Conservation (phyloP, 192 early-diverging fungal genomes). For the Coemansia aciculifera region DNA sequence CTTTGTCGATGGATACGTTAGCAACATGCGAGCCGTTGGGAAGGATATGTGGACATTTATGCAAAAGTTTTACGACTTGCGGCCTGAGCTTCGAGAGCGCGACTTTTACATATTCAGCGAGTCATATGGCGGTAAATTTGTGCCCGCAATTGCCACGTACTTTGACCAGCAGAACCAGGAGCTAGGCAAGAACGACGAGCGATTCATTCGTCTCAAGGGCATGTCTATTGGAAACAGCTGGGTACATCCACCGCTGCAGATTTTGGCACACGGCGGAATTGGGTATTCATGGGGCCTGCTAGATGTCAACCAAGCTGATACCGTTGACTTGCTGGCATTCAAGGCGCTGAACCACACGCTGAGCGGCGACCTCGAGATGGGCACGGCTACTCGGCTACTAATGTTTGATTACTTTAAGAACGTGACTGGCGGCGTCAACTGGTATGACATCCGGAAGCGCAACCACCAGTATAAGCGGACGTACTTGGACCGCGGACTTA, state of each 20-base stretch:
- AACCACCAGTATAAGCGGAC: constrained; percentile 63
- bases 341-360: constrained; percentile 42
- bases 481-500: constrained; percentile 63
- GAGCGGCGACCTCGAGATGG: constrained; percentile 54
- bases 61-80: constrained; percentile 67
- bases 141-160: constrained; percentile 65
- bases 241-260: constrained; percentile 51
- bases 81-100: constrained; percentile 60
- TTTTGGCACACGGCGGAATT: constrained; percentile 43
- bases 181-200: constrained; percentile 17
- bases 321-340: constrained; percentile 49
- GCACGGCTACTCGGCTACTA: constrained; percentile 48
- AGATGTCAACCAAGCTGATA: constrained; percentile 40
- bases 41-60: constrained; percentile 71
- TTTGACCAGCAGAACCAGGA: constrained; percentile 63
- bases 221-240: constrained; percentile 58
- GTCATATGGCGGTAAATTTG: constrained; percentile 71
- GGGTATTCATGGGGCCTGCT: constrained; percentile 50
- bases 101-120: constrained; percentile 70
- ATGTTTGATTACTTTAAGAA: constrained; percentile 70
- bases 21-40: constrained; percentile 68
- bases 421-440: constrained; percentile 70
- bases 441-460: constrained; percentile 74
- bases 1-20: constrained; percentile 67
- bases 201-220: constrained; percentile 55